Evolutionary conservation across 208 protist species (phyloP), one percentile per base, ranked within the genome.

Genomic region (Chromosphaera perkinsii): DNA sequence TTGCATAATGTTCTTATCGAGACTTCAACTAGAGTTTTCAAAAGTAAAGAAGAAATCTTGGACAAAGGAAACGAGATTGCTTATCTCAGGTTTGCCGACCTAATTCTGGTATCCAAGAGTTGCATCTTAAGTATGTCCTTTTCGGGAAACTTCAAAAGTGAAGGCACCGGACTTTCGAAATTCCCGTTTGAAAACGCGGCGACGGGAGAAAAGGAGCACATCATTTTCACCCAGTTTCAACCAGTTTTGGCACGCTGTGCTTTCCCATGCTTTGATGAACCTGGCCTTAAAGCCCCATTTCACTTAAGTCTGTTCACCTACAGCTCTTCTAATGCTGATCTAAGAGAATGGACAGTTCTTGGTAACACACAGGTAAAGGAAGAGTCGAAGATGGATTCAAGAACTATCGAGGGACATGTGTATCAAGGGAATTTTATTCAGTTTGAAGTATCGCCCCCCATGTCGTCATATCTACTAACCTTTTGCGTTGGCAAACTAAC

Each of bases 401-500:
- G 42, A n/a, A n/a, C n/a, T n/a, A n/a, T n/a, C n/a, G n/a, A n/a
- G n/a, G n/a, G n/a, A n/a, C n/a, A n/a, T n/a, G n/a, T n/a, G n/a
- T 49, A 24, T 32, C 17, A n/a, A 27, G 20, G 77, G 31, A 74
- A 70, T 3, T 29, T 54, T 1, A 79, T 76, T n/a, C 51, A 83
- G 42, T 83, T 85, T 49, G 67, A 78, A 56, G 51, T 69, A 31
- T 64, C 88, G 1, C 89, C 88, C 4, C 65, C 61, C 14, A 97
- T 97, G 90, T 90, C 84, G 20, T 95, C 92, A 1, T 98, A 98
- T 73, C 82, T 98, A 0, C 64, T 98, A 49, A 91, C 91, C n/a
- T 91, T 90, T 65, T 73, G 87, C 14, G 78, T 97, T 51, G 85
- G 88, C 55, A 81, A 94, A 61, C 89, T 94, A 49, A 89, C 93